A percentile compares a stretch with the other conserved stretches of the same genome.
These are phyloP conservation scores for Xylaria intraflava DNA, from an alignment of 495 filamentous ascomycete genomes.

Conservation along the genomic window DNA sequence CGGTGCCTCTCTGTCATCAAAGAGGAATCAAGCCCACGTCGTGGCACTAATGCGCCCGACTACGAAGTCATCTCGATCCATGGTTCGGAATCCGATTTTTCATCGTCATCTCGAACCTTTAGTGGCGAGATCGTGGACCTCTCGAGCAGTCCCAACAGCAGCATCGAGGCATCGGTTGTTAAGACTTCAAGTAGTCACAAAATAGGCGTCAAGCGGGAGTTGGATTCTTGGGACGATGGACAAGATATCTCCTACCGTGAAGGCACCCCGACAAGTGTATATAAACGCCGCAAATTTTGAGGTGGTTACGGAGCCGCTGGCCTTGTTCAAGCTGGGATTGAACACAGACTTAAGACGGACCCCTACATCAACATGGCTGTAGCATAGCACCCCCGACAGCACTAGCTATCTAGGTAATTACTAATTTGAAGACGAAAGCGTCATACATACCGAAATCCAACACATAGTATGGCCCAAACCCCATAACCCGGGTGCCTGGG, in stretches of 20 bases:
- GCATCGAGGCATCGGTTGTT: not conserved
- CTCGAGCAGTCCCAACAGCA: not conserved
- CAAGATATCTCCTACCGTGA: not conserved
- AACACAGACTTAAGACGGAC: too few relatives aligned
- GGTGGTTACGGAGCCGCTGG: not conserved
- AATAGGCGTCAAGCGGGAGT: not conserved
- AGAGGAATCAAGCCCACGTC: not conserved
- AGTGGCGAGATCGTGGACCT: not conserved
- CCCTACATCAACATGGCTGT: too few relatives aligned
- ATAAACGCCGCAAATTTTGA: not conserved
- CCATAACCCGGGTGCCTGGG: too few relatives aligned
- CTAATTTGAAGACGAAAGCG: too few relatives aligned
- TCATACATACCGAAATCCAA: too few relatives aligned
- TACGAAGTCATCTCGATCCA: slow-evolving; percentile 4
- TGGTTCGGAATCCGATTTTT: not conserved
- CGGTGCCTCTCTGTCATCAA: not conserved
- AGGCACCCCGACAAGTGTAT: not conserved
- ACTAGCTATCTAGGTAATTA: too few relatives aligned
- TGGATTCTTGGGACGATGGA: not conserved
- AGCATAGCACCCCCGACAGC: too few relatives aligned
- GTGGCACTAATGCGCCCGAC: not conserved
- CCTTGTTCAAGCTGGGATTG: not conserved
- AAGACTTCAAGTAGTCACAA: not conserved
- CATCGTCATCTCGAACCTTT: not conserved
- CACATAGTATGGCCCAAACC: too few relatives aligned